These are phyloP conservation scores for Hanseniaspora clermontiae DNA, from an alignment of 805 yeast genomes.

Conservation along the genomic window DNA sequence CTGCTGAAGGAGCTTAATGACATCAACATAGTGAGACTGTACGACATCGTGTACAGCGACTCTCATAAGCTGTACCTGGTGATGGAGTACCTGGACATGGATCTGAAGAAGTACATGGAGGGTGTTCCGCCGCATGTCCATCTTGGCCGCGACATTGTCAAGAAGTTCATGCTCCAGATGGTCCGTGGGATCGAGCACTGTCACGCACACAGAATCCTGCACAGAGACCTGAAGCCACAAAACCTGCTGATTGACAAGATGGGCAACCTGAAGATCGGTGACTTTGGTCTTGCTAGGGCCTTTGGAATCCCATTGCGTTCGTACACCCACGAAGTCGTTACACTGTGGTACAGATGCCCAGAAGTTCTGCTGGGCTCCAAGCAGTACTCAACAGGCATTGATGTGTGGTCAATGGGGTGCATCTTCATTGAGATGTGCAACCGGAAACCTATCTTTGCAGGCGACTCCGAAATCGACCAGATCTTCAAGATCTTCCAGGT, in stretches of 20 bases:
- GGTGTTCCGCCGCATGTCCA: constrained; percentile 75
- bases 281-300: constrained; percentile 93
- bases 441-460: constrained; percentile 95
- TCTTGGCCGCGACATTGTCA: constrained; percentile 69
- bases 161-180: constrained; percentile 88
- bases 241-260: constrained; percentile 76
- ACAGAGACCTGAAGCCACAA: constrained; percentile 85
- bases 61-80: constrained; percentile 80
- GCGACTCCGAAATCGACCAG: constrained; percentile 92
- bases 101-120: constrained; percentile 90
- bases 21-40: constrained; percentile 80
- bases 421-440: constrained; percentile 96
- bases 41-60: constrained; percentile 94
- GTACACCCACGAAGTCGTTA: constrained; percentile 92
- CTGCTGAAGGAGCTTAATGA: constrained; percentile 88
- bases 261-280: constrained; percentile 89
- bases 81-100: constrained; percentile 86
- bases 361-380: constrained; percentile 91
- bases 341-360: constrained; percentile 96
- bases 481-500: constrained; percentile 78
- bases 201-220: constrained; percentile 53
- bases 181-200: constrained; percentile 68
- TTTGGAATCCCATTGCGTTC: constrained; percentile 97
- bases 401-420: constrained; percentile 98
- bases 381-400: constrained; percentile 91